phyloP scores from a whole-genome alignment of 345 rosid genomes.

The Erysimum cheiranthoides region DNA sequence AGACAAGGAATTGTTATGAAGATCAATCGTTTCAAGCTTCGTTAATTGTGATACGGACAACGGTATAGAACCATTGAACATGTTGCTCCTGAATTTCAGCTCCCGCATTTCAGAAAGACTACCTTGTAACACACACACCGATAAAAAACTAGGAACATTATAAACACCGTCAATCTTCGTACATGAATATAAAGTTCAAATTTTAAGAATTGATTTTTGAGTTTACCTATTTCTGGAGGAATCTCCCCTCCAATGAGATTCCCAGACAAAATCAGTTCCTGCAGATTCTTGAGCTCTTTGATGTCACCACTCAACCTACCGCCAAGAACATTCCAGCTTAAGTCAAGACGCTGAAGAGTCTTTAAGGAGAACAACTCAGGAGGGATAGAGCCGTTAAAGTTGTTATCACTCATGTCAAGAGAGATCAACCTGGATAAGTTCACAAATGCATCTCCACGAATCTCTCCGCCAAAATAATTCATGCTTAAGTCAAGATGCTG shows the following conservation, averaged over 20 bases:
- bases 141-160: background rate
- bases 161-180: background rate
- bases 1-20: conserved; percentile 38
- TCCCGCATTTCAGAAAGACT: conserved; percentile 27
- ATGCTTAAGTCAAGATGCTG: conserved; percentile 34
- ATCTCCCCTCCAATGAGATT: conserved; percentile 43
- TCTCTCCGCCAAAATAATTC: no score
- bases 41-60: conserved; percentile 38
- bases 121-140: conserved; percentile 39
- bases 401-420: no score
- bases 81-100: conserved; percentile 33
- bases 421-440: no score
- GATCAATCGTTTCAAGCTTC: conserved; percentile 28
- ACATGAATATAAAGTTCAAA: background rate
- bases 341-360: no score
- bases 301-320: conserved; percentile 32
- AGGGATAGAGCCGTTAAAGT: no score
- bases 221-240: conserved; percentile 43
- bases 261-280: conserved; percentile 27
- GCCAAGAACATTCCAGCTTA: conserved; percentile 17
- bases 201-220: background rate
- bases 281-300: conserved; percentile 40
- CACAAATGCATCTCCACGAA: no score
- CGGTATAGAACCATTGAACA: conserved; percentile 45
- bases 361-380: no score